phyloP scores from a whole-genome alignment of 2,329 filamentous ascomycete genomes.

The Botrytis fragariae region DNA sequence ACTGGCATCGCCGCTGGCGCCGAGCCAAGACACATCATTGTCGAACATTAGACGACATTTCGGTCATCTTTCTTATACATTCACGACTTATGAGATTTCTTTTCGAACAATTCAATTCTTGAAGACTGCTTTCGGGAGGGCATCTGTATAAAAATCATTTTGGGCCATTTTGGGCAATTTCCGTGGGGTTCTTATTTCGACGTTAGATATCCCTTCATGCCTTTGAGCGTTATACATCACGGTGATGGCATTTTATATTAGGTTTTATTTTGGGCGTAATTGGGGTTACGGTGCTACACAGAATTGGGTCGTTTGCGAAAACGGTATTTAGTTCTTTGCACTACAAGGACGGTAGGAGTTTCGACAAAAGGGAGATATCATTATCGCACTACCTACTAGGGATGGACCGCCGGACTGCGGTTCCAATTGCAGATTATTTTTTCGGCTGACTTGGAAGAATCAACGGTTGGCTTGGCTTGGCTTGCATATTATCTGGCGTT shows the following conservation, averaged over 20 bases:
- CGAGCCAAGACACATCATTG: slow-evolving; percentile 7
- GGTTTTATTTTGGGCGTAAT: slow-evolving; percentile 12
- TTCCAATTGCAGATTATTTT: slow-evolving; percentile 4
- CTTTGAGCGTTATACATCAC: slow-evolving; percentile 17
- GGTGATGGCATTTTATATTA: slow-evolving; percentile 16
- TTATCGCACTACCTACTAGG: slow-evolving; percentile 8
- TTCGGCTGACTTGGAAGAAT: slow-evolving; percentile 5
- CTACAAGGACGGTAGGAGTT: slow-evolving; percentile 16
- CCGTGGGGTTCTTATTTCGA: slow-evolving; percentile 17
- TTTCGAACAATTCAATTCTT: slow-evolving; percentile 17
- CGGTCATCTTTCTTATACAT: slow-evolving; percentile 8
- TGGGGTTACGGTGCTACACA: not conserved
- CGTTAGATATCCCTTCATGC: slow-evolving; percentile 20
- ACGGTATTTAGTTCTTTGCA: slow-evolving; percentile 8
- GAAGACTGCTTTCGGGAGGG: not conserved
- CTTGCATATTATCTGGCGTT: slow-evolving; percentile 6
- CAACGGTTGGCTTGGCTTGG: slow-evolving; percentile 5
- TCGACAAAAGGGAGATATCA: slow-evolving; percentile 12
- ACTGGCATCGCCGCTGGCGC: slow-evolving; percentile 25
- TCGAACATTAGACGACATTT: not conserved
- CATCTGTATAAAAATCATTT: slow-evolving; percentile 20
- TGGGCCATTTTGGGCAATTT: slow-evolving; percentile 5
- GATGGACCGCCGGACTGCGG: slow-evolving; percentile 5
- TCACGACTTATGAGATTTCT: slow-evolving; percentile 19
- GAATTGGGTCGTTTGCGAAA: slow-evolving; percentile 17